These are phyloP conservation scores for Mycena galericulata DNA, from an alignment of 768 basidiomycete species.

Conservation along the genomic window DNA sequence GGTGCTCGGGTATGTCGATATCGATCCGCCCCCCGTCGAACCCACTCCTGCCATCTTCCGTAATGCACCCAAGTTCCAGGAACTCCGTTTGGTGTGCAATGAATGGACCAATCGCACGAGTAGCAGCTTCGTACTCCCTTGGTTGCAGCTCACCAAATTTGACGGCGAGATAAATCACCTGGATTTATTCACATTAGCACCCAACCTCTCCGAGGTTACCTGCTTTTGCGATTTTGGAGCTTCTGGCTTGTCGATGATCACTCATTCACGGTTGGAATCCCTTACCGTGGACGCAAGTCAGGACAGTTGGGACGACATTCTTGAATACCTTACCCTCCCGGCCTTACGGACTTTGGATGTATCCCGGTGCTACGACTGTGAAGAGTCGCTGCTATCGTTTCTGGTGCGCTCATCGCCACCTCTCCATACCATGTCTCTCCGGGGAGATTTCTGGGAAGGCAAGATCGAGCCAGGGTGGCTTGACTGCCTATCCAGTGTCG, in stretches of 20 bases:
- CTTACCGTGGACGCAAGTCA: background rate
- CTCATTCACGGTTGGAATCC: background rate
- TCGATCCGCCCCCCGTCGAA: background rate
- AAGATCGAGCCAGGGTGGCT: too few relatives aligned
- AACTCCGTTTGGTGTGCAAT: too few relatives aligned
- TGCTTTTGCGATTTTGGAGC: too few relatives aligned
- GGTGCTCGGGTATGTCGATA: background rate
- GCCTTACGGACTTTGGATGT: conserved; percentile 1
- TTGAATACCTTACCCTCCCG: background rate
- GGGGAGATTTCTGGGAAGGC: too few relatives aligned
- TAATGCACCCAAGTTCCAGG: background rate
- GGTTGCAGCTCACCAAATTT: conserved; percentile 5
- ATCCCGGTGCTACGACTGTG: too few relatives aligned
- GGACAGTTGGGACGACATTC: conserved; percentile 4
- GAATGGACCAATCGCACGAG: too few relatives aligned
- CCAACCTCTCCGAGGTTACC: background rate
- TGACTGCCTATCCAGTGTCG: too few relatives aligned
- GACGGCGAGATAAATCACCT: background rate
- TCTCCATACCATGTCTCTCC: too few relatives aligned
- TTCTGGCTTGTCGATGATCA: background rate
- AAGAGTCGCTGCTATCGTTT: too few relatives aligned
- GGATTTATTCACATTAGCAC: background rate
- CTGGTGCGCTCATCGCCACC: too few relatives aligned
- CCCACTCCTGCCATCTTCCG: background rate
- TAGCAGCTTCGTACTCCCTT: background rate